These are phyloP conservation scores for Picocystis sp. DNA, from an alignment of 163 green algal species.

Conservation along the genomic window DNA sequence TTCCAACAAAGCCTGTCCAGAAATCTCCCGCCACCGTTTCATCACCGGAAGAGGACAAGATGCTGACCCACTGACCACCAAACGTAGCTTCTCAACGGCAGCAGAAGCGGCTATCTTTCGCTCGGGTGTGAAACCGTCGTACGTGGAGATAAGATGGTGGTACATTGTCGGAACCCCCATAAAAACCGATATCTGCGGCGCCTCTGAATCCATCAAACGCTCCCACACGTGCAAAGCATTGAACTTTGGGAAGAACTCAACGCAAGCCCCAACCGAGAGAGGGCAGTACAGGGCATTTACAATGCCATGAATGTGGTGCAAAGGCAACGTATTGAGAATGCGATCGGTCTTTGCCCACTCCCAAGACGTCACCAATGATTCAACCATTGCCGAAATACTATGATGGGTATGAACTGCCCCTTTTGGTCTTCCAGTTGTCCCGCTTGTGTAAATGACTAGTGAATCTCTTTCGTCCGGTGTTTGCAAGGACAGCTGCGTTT, in stretches of 20 bases:
- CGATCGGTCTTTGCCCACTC: constrained; percentile 18
- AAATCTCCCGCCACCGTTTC: constrained; percentile 51
- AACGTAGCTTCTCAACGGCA: constrained; percentile 8
- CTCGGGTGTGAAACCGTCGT: constrained; percentile 27
- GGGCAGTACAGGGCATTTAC: constrained; percentile 74
- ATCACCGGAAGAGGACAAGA: constrained; percentile 61
- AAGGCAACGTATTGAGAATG: constrained; percentile 75
- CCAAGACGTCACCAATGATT: constrained; percentile 15
- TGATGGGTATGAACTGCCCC: constrained; percentile 55
- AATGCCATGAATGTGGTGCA: constrained; percentile 93
- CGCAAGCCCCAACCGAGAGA: constrained; percentile 41
- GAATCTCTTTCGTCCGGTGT: constrained; percentile 23
- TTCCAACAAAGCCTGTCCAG: constrained; percentile 45
- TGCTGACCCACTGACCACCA: constrained; percentile 45
- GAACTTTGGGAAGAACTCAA: constrained; percentile 66
- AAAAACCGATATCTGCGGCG: constrained; percentile 50
- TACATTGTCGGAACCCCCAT: constrained; percentile 98
- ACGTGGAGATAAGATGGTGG: constrained; percentile 46
- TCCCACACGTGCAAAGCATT: constrained; percentile 37
- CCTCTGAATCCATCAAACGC: constrained; percentile 23
- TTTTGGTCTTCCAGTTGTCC: constrained; percentile 88
- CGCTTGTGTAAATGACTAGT: constrained; percentile 92
- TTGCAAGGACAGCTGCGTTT: not conserved
- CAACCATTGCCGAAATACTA: constrained; percentile 51
- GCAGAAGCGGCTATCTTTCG: constrained; percentile 16